A percentile compares a stretch with the other conserved stretches of the same genome.
phyloP scores from a whole-genome alignment of 441 rosid genomes.

The Erodium moschatum region DNA sequence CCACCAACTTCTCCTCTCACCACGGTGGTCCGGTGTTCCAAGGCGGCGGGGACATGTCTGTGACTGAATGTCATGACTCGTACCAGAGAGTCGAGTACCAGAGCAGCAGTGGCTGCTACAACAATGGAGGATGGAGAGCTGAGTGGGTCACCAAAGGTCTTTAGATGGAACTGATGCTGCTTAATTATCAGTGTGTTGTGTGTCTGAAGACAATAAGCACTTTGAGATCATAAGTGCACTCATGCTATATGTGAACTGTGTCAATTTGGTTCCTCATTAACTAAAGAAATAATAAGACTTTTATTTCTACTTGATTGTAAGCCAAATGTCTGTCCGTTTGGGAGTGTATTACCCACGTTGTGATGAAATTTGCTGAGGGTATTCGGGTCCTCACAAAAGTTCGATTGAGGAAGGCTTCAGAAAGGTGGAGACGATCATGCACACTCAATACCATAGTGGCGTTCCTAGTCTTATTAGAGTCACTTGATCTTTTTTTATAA shows the following conservation, averaged over 20 bases:
- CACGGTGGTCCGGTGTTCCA: not conserved
- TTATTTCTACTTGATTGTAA: too few relatives aligned
- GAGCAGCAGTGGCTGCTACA: not conserved
- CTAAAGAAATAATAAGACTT: not conserved
- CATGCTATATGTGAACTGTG: not conserved
- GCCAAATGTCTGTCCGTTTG: too few relatives aligned
- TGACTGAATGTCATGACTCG: not conserved
- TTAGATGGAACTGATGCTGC: not conserved
- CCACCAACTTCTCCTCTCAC: not conserved
- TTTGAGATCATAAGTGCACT: not conserved
- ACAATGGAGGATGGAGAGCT: slow-evolving; percentile 1
- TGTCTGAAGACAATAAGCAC: not conserved
- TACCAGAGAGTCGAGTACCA: not conserved
- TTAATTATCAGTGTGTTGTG: not conserved
- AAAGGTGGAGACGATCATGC: too few relatives aligned
- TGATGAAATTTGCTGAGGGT: too few relatives aligned
- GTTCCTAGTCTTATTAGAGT: too few relatives aligned
- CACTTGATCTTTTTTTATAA: too few relatives aligned
- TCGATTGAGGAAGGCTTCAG: too few relatives aligned
- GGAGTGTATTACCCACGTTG: too few relatives aligned
- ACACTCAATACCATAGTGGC: too few relatives aligned
- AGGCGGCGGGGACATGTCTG: slow-evolving; percentile 6
- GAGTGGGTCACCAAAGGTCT: slow-evolving; percentile 1
- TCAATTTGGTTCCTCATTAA: not conserved
- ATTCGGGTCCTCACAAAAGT: too few relatives aligned